Evolutionary conservation across 768 basidiomycete genomes (phyloP).

Genomic region (Imleria badia): DNA sequence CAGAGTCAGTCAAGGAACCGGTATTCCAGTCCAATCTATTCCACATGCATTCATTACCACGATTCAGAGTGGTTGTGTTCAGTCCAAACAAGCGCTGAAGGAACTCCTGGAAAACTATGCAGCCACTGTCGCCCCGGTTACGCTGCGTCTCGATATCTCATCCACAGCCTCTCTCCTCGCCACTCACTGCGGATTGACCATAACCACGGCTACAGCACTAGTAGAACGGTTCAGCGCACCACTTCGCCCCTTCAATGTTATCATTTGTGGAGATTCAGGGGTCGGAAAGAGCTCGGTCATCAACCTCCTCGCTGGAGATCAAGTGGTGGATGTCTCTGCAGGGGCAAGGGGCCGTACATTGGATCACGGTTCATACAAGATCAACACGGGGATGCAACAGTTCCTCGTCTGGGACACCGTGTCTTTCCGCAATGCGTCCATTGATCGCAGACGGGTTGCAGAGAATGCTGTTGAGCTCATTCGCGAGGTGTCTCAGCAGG

Average conservation of each 20-base stretch:
- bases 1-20: too few relatives aligned
- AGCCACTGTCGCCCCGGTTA: background rate
- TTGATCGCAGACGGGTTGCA: too few relatives aligned
- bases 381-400: background rate
- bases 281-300: slow-evolving; percentile 1
- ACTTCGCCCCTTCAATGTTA: slow-evolving; percentile 19
- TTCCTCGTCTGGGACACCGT: slow-evolving; percentile 5
- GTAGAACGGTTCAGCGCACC: background rate
- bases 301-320: slow-evolving; percentile 1
- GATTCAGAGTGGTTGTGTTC: background rate
- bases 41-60: background rate
- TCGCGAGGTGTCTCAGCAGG: too few relatives aligned
- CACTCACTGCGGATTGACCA: background rate
- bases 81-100: background rate
- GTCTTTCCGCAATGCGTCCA: background rate
- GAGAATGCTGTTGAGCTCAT: too few relatives aligned
- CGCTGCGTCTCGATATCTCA: background rate
- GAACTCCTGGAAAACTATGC: background rate
- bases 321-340: background rate
- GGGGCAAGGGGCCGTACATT: background rate
- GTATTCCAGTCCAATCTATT: too few relatives aligned
- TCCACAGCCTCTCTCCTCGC: background rate
- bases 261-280: slow-evolving; percentile 34
- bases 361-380: background rate
- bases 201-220: background rate